Percentiles rank a stretch among this genome's conserved stretches.
These are phyloP conservation scores for Pisolithus microcarpus DNA, from an alignment of 768 basidiomycete species.

Conservation along the genomic window DNA sequence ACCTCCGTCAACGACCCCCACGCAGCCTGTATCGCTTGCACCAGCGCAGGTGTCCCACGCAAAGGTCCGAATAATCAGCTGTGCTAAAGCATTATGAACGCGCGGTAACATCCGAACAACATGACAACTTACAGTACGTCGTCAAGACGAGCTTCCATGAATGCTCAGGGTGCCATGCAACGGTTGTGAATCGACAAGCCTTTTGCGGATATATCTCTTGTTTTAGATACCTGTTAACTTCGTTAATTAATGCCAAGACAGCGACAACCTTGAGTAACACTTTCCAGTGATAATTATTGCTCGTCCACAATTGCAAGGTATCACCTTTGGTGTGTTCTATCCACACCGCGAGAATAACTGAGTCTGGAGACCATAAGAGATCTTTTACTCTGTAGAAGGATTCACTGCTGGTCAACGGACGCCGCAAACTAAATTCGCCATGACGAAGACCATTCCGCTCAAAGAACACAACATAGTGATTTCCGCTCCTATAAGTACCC, in stretches of 20 bases:
- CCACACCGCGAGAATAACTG: conserved; percentile 81
- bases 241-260: conserved; percentile 3
- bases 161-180: conserved; percentile 86
- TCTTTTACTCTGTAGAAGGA: conserved; percentile 74
- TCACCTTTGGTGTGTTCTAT: conserved; percentile 62
- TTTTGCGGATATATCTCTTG: conserved; percentile 64
- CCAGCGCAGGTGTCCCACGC: conserved; percentile 76
- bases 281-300: conserved; percentile 91
- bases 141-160: conserved; percentile 58
- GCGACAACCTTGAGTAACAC: background rate
- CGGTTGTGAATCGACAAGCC: conserved; percentile 56
- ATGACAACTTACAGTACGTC: conserved; percentile 47
- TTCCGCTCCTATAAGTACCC: conserved; percentile 55
- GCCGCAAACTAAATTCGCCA: conserved; percentile 72
- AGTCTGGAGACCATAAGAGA: conserved; percentile 83
- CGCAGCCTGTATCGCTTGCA: conserved; percentile 74
- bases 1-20: conserved; percentile 89
- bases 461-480: conserved; percentile 87
- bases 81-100: conserved; percentile 28
- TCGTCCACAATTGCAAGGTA: conserved; percentile 91
- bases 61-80: conserved; percentile 54
- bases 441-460: conserved; percentile 92
- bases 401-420: conserved; percentile 25
- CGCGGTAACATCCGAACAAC: background rate
- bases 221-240: conserved; percentile 72